phyloP scores from a whole-genome alignment of 2,329 filamentous ascomycete genomes.

The Periconia digitata region DNA sequence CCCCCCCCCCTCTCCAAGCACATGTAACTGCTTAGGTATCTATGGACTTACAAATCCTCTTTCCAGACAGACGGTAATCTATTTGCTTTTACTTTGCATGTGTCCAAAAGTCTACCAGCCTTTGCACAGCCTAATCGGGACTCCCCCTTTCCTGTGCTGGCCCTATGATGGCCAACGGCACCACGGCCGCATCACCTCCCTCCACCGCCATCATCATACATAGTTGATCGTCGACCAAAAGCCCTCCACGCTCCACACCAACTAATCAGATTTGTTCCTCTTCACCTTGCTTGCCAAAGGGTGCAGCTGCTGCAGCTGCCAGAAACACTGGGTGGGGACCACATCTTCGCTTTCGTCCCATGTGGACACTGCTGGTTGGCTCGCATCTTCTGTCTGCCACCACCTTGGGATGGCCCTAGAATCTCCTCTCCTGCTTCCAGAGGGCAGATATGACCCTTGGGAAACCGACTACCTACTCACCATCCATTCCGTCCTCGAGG shows the following conservation, averaged over 20 bases:
- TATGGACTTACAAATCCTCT: too few relatives aligned
- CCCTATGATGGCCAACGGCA: not conserved
- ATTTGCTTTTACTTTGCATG: conserved; percentile 6
- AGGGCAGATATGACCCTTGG: too few relatives aligned
- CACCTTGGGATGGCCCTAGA: not conserved
- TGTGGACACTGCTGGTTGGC: not conserved
- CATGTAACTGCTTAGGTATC: too few relatives aligned
- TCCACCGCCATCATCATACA: not conserved
- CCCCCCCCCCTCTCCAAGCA: too few relatives aligned
- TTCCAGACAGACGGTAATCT: conserved; percentile 14
- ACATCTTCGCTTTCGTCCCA: not conserved
- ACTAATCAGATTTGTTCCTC: too few relatives aligned
- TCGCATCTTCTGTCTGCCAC: not conserved
- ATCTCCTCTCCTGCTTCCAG: not conserved
- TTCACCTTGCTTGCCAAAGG: not conserved
- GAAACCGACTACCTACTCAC: too few relatives aligned
- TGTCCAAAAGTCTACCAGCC: conserved; percentile 1
- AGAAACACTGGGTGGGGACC: not conserved
- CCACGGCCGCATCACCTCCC: not conserved
- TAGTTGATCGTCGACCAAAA: not conserved
- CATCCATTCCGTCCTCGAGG: too few relatives aligned
- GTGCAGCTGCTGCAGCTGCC: not conserved
- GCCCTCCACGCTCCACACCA: too few relatives aligned
- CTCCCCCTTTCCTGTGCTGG: not conserved
- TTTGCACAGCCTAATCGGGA: not conserved